These are phyloP conservation scores for Sphaerobolus stellatus DNA, from an alignment of 1,284 basidiomycete species.

Conservation along the genomic window DNA sequence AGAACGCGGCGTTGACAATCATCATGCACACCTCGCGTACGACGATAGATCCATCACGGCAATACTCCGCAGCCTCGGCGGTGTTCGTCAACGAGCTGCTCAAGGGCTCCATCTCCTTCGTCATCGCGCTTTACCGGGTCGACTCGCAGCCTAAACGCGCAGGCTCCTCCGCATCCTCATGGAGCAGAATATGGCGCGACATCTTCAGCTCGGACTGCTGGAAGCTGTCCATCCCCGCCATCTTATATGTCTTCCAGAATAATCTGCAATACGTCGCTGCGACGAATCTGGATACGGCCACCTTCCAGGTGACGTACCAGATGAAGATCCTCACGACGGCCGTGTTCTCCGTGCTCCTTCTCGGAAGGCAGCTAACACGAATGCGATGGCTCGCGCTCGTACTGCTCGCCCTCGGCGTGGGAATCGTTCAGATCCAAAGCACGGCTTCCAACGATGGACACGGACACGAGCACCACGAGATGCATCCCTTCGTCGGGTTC, in stretches of 20 bases:
- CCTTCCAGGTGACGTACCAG: conserved; percentile 94
- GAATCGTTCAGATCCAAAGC: conserved; percentile 88
- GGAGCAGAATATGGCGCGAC: conserved; percentile 29
- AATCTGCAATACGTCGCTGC: conserved; percentile 95
- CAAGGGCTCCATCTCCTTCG: conserved; percentile 51
- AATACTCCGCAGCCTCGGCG: conserved; percentile 53
- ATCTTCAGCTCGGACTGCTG: conserved; percentile 87
- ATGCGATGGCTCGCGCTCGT: conserved; percentile 84
- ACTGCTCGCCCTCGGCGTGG: conserved; percentile 88
- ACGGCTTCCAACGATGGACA: conserved; percentile 32
- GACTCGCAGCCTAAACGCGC: conserved; percentile 10
- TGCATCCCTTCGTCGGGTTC: conserved; percentile 85
- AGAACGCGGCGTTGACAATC: conserved; percentile 54
- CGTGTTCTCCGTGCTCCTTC: conserved; percentile 85
- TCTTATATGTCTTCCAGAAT: conserved; percentile 96
- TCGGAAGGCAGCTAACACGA: conserved; percentile 75
- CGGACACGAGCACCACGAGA: conserved; percentile 38
- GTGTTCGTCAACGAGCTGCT: conserved; percentile 58
- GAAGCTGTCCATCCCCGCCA: conserved; percentile 95
- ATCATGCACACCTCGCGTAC: conserved; percentile 55
- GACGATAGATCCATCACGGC: conserved; percentile 36
- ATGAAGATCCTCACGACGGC: conserved; percentile 99
- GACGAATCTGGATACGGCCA: conserved; percentile 89
- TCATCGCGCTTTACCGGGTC: conserved; percentile 44
- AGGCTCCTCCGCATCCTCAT: background rate